Conservation (phyloP, 805 yeast species). For the Vanderwaltozyma polyspora region DNA sequence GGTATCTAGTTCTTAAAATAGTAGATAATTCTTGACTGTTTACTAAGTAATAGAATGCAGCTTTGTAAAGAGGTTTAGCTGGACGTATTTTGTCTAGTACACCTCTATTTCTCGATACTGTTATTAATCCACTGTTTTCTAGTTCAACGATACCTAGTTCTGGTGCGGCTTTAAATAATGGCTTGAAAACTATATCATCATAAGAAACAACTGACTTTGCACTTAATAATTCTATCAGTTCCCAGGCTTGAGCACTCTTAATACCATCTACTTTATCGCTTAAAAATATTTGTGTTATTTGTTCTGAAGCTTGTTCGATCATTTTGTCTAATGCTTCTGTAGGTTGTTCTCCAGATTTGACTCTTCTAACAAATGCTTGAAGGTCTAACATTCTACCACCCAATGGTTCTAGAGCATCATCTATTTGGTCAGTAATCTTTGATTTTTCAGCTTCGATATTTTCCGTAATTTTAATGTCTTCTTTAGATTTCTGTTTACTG, state of each 20-base stretch:
- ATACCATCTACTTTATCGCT: slow-evolving; percentile 41
- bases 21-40: slow-evolving; percentile 44
- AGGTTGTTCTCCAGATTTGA: slow-evolving; percentile 80
- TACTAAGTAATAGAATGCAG: slow-evolving; percentile 64
- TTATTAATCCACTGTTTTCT: slow-evolving; percentile 69
- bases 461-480: slow-evolving; percentile 5
- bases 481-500: slow-evolving; percentile 11
- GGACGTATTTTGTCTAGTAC: slow-evolving; percentile 53
- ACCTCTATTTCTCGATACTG: slow-evolving; percentile 68
- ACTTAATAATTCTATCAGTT: slow-evolving; percentile 54
- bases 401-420: slow-evolving; percentile 52
- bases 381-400: slow-evolving; percentile 95
- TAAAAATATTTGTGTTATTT: slow-evolving; percentile 69
- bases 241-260: slow-evolving; percentile 82
- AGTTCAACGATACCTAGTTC: slow-evolving; percentile 51
- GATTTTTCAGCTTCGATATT: not conserved
- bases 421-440: slow-evolving; percentile 30
- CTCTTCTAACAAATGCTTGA: slow-evolving; percentile 79
- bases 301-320: slow-evolving; percentile 77
- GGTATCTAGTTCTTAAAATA: slow-evolving; percentile 52
- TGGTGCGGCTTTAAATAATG: slow-evolving; percentile 48
- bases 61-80: slow-evolving; percentile 73
- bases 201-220: slow-evolving; percentile 35
- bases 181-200: slow-evolving; percentile 42
- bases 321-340: slow-evolving; percentile 65